These are phyloP conservation scores for Hypoxylon crocopeplum DNA, from an alignment of 495 filamentous ascomycete species.

Conservation along the genomic window DNA sequence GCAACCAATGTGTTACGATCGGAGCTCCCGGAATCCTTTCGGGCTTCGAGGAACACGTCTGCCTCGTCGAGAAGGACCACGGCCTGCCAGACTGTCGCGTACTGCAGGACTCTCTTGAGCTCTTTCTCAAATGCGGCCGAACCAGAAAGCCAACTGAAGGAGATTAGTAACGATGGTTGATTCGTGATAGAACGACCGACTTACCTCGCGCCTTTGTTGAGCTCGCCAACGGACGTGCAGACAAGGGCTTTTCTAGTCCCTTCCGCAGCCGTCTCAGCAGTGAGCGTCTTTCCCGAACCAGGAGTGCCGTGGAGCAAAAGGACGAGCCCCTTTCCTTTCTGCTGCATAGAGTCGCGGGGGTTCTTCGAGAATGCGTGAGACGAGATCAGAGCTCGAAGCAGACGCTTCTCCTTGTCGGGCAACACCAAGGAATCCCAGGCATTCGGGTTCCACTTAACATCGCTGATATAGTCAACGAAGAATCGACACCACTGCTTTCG, in stretches of 20 bases:
- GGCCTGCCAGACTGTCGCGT: conserved; percentile 60
- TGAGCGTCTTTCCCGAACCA: conserved; percentile 64
- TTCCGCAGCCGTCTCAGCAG: conserved; percentile 51
- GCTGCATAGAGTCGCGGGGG: conserved; percentile 75
- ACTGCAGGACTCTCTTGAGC: conserved; percentile 80
- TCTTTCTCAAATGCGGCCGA: conserved; percentile 65
- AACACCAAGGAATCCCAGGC: conserved; percentile 82
- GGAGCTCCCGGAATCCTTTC: conserved; percentile 43
- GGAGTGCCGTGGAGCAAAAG: conserved; percentile 58
- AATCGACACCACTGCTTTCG: conserved; percentile 88
- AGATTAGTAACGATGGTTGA: conserved; percentile 38
- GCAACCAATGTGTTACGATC: conserved; percentile 54
- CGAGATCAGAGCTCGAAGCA: conserved; percentile 81
- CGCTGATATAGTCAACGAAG: conserved; percentile 69
- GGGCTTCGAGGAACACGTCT: conserved; percentile 54
- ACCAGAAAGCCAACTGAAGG: conserved; percentile 20
- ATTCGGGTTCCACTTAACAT: conserved; percentile 72
- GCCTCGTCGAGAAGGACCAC: conserved; percentile 59
- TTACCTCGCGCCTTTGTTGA: conserved; percentile 32
- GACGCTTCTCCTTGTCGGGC: conserved; percentile 77
- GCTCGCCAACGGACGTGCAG: conserved; percentile 37
- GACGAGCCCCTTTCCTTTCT: conserved; percentile 64
- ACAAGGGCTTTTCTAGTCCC: conserved; percentile 36
- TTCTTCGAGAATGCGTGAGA: conserved; percentile 59
- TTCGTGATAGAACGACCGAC: neutral